Evolutionary conservation across 345 rosid species (phyloP).

Genomic region (Odontarrhena argentea): DNA sequence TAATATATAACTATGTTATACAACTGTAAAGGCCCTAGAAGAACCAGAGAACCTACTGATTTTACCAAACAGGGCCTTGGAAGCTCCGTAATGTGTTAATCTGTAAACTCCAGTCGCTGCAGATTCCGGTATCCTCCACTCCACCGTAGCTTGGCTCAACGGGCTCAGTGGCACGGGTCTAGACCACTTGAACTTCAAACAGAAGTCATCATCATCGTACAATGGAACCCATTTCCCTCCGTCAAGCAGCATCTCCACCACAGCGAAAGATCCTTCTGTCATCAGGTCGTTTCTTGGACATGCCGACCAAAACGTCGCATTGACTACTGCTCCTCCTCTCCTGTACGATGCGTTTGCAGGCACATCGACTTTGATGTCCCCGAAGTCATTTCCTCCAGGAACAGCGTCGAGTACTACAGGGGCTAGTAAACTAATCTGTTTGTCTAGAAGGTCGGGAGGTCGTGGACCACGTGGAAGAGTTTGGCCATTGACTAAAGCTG

Average conservation of each 20-base stretch:
- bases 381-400: slow-evolving; percentile 61
- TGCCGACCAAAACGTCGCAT: slow-evolving; percentile 82
- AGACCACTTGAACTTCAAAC: slow-evolving; percentile 81
- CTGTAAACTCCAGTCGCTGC: slow-evolving; percentile 69
- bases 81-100: slow-evolving; percentile 82
- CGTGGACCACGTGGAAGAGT: slow-evolving; percentile 55
- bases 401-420: slow-evolving; percentile 74
- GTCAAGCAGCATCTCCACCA: slow-evolving; percentile 68
- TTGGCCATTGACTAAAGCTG: slow-evolving; percentile 54
- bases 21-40: slow-evolving; percentile 81
- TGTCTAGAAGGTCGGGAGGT: slow-evolving; percentile 72
- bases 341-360: slow-evolving; percentile 62
- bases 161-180: slow-evolving; percentile 68
- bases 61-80: slow-evolving; percentile 66
- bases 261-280: slow-evolving; percentile 85
- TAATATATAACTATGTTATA: slow-evolving; percentile 12
- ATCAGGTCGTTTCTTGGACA: slow-evolving; percentile 87
- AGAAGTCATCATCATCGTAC: slow-evolving; percentile 87
- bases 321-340: slow-evolving; percentile 53
- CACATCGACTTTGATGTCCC: slow-evolving; percentile 70
- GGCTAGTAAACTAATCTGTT: slow-evolving; percentile 71
- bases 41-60: slow-evolving; percentile 71
- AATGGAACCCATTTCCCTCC: slow-evolving; percentile 65
- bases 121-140: slow-evolving; percentile 71
- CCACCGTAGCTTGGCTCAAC: slow-evolving; percentile 65